These are phyloP conservation scores for Arthrobotrys entomopaga DNA, from an alignment of 2,329 filamentous ascomycete species.

Conservation along the genomic window DNA sequence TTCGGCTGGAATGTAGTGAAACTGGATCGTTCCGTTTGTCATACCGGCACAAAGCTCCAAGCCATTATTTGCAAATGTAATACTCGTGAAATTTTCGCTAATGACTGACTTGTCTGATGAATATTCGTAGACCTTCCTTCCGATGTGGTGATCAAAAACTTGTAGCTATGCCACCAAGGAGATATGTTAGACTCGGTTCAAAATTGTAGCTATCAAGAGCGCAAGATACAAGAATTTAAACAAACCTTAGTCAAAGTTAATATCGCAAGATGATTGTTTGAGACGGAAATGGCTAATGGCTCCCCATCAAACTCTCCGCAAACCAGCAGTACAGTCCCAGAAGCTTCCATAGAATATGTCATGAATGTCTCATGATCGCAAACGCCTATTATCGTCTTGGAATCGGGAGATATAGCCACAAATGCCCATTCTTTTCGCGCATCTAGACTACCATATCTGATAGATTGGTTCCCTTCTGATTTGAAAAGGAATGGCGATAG, in stretches of 20 bases:
- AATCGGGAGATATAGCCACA: constrained; percentile 46
- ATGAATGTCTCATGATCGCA: constrained; percentile 46
- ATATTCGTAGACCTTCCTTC: constrained; percentile 45
- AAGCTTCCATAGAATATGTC: constrained; percentile 41
- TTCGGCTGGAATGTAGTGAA: constrained; percentile 46
- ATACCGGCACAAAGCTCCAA: constrained; percentile 37
- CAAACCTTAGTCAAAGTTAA: constrained; percentile 50
- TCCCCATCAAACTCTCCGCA: constrained; percentile 48
- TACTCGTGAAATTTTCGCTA: constrained; percentile 49
- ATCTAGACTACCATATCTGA: constrained; percentile 34
- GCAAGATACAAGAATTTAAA: constrained; percentile 3
- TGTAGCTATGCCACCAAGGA: constrained; percentile 20
- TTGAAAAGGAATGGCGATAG: constrained; percentile 29
- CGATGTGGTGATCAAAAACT: constrained; percentile 48
- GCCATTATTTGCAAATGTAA: constrained; percentile 40
- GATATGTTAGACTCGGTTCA: not conserved
- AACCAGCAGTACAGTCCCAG: constrained; percentile 19
- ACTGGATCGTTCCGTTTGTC: constrained; percentile 49
- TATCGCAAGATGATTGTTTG: constrained; percentile 48
- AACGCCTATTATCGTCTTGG: constrained; percentile 38
- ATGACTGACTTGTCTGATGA: constrained; percentile 39
- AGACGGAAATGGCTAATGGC: constrained; percentile 36
- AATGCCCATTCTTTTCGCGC: constrained; percentile 48
- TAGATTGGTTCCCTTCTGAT: constrained; percentile 20
- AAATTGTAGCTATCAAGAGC: not conserved